Evolutionary conservation across 192 early-diverging fungal species (phyloP).

Genomic region (Coemansia sp.): DNA sequence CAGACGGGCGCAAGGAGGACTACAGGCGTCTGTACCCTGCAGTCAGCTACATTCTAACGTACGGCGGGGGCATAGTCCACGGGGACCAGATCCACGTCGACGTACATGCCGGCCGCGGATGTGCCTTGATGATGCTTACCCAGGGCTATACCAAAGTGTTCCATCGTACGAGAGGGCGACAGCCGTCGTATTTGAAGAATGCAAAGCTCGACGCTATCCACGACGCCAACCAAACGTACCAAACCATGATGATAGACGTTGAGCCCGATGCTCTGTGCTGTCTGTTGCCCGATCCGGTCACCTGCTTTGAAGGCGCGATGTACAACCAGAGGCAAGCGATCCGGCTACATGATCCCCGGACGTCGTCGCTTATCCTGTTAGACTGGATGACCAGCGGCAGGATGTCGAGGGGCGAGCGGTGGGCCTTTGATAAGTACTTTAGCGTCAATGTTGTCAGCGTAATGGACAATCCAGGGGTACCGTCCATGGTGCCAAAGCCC

Average conservation of each 20-base stretch:
- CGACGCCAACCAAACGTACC: constrained; percentile 33
- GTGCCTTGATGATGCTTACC: constrained; percentile 67
- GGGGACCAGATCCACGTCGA: constrained; percentile 63
- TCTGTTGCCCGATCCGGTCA: constrained; percentile 77
- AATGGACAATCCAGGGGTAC: no score
- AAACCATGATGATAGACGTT: constrained; percentile 55
- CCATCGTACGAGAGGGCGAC: constrained; percentile 19
- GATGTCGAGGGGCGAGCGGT: constrained; percentile 68
- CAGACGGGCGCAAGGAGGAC: not conserved
- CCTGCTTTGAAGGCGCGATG: constrained; percentile 64
- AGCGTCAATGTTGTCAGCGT: constrained; percentile 40
- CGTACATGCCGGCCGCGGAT: constrained; percentile 53
- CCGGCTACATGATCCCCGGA: constrained; percentile 26
- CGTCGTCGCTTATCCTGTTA: constrained; percentile 66
- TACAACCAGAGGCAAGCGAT: constrained; percentile 68
- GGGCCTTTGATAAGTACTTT: constrained; percentile 65
- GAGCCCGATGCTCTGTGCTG: constrained; percentile 51
- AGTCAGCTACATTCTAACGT: constrained; percentile 63
- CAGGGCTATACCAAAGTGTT: constrained; percentile 87
- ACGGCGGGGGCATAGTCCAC: constrained; percentile 76
- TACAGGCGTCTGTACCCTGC: constrained; percentile 15
- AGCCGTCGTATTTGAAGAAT: constrained; percentile 11
- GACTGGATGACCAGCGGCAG: constrained; percentile 87
- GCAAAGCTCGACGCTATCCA: not conserved
- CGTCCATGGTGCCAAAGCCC: not conserved